phyloP scores from a whole-genome alignment of 169 alveolate genomes.

The Plasmodium ovale region DNA sequence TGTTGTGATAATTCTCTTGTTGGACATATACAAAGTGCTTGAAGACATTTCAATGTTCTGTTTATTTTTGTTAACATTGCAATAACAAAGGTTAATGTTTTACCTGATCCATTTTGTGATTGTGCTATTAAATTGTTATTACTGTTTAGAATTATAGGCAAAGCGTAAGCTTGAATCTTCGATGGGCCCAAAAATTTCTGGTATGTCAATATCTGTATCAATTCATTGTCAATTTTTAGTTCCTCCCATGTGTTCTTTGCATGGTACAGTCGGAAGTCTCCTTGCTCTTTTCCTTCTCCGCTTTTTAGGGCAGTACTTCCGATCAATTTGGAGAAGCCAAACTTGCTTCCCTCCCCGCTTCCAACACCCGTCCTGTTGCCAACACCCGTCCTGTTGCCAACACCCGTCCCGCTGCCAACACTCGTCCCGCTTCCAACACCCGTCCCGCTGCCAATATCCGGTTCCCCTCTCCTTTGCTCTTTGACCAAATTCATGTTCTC shows the following conservation, averaged over 20 bases:
- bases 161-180: slow-evolving; percentile 87
- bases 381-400: not conserved
- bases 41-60: slow-evolving; percentile 79
- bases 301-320: too few relatives aligned
- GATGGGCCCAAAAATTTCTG: slow-evolving; percentile 85
- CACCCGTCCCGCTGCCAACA: not conserved
- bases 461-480: not conserved
- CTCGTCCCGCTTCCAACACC: too few relatives aligned
- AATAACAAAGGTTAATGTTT: slow-evolving; percentile 97
- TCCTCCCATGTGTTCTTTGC: slow-evolving; percentile 83
- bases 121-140: slow-evolving; percentile 92
- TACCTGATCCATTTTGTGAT: slow-evolving; percentile 98
- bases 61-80: slow-evolving; percentile 93
- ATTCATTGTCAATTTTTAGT: slow-evolving; percentile 77
- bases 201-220: slow-evolving; percentile 77
- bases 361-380: not conserved
- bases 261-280: slow-evolving; percentile 67
- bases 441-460: not conserved
- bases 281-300: not conserved
- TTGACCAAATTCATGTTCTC: slow-evolving; percentile 24
- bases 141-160: slow-evolving; percentile 82
- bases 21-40: slow-evolving; percentile 95
- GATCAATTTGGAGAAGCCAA: too few relatives aligned
- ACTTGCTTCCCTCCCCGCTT: too few relatives aligned
- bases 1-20: slow-evolving; percentile 98